Evolutionary conservation across 257 asterid species (phyloP).

Genomic region (Solanum piurae): DNA sequence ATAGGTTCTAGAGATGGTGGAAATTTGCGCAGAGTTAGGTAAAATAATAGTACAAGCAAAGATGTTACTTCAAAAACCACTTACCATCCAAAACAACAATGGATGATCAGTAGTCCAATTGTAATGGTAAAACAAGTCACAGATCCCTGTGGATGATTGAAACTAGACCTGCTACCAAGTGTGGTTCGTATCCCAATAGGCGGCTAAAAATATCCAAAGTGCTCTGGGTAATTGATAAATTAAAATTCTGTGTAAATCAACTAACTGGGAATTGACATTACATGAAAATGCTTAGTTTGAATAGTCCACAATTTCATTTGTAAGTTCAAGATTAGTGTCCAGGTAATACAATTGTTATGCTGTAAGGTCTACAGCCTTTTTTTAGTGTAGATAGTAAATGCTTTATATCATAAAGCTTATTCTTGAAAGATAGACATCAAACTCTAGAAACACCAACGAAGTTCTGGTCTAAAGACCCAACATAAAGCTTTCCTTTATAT

Average conservation of each 20-base stretch:
- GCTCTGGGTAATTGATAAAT: not conserved
- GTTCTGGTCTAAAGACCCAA: constrained; percentile 2
- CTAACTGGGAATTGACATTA: not conserved
- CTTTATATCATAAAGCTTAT: not conserved
- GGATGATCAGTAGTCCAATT: not conserved
- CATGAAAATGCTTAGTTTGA: not conserved
- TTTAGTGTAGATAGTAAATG: not conserved
- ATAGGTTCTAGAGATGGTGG: not conserved
- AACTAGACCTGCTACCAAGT: not conserved
- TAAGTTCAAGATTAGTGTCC: not conserved
- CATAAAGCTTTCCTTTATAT: constrained; percentile 7
- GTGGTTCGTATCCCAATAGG: not conserved
- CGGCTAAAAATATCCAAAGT: not conserved
- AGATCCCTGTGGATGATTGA: not conserved
- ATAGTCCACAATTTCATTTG: not conserved
- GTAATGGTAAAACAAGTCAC: not conserved
- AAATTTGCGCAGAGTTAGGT: not conserved
- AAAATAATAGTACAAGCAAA: not conserved
- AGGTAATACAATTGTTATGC: not conserved
- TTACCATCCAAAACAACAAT: not conserved
- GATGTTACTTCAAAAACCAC: not conserved
- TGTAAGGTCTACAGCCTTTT: not conserved
- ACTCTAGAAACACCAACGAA: constrained; percentile 3
- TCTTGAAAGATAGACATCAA: not conserved
- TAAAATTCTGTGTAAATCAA: not conserved